Evolutionary conservation across 73 alveolate species (phyloP).

Genomic region (Paramecium octaurelia): DNA sequence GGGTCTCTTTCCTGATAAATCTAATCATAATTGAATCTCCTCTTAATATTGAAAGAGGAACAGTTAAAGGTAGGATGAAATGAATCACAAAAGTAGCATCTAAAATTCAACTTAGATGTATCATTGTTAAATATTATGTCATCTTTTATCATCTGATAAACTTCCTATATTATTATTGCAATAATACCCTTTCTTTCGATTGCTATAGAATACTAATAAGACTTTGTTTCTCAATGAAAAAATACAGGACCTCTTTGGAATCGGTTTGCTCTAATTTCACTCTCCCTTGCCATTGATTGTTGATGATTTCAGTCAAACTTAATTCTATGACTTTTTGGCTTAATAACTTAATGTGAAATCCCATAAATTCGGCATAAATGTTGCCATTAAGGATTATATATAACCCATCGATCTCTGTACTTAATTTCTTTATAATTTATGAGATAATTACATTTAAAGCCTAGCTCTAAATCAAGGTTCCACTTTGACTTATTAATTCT

Average conservation of each 20-base stretch:
- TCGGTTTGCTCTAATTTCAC: background rate
- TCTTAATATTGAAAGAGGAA: background rate
- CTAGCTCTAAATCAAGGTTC: background rate
- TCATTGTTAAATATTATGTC: background rate
- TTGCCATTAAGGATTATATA: background rate
- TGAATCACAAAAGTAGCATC: background rate
- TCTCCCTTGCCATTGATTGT: background rate
- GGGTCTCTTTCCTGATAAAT: background rate
- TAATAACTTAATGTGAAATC: background rate
- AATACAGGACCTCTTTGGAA: background rate
- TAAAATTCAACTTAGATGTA: background rate
- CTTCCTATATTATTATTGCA: background rate
- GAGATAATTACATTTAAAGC: background rate
- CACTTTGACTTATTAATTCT: background rate
- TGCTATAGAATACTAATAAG: background rate
- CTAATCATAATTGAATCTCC: background rate
- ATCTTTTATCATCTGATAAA: background rate
- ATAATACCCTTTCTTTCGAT: background rate
- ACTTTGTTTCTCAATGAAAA: background rate
- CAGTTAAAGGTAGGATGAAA: background rate
- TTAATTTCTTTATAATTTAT: background rate
- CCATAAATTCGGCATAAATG: background rate
- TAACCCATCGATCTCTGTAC: background rate
- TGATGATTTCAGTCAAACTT: background rate
- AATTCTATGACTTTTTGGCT: background rate